Conservation (phyloP, 495 filamentous ascomycete genomes). For the Xanthoparmelia taractica region DNA sequence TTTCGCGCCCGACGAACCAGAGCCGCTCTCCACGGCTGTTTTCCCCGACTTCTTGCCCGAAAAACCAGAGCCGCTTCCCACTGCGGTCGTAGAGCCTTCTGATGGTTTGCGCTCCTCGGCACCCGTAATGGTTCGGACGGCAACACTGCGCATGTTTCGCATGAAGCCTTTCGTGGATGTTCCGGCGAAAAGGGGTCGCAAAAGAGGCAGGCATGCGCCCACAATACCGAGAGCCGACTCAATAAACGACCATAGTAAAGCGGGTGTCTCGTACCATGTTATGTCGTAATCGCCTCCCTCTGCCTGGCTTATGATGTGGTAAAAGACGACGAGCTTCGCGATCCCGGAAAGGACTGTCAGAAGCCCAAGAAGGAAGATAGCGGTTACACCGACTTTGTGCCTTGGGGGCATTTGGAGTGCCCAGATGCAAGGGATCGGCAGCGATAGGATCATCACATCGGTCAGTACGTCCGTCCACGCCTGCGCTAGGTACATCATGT, state of each 20-base stretch:
- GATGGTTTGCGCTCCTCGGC: background rate
- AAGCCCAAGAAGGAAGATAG: conserved; percentile 24
- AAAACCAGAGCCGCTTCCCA: background rate
- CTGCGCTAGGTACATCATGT: conserved; percentile 10
- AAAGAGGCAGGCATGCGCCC: conserved; percentile 38
- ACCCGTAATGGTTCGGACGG: conserved; percentile 1
- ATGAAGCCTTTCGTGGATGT: background rate
- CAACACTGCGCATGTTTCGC: conserved; percentile 6
- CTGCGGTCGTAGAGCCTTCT: conserved; percentile 5
- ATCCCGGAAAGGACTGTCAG: conserved; percentile 20
- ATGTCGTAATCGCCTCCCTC: background rate
- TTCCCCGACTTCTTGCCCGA: background rate
- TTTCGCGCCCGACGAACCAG: background rate
- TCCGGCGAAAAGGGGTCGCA: conserved; percentile 17
- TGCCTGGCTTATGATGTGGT: conserved; percentile 23
- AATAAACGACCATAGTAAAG: conserved; percentile 33
- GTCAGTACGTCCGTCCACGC: conserved; percentile 14
- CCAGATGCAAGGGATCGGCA: conserved; percentile 10
- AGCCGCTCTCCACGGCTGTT: background rate
- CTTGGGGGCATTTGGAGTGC: conserved; percentile 18
- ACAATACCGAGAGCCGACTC: conserved; percentile 39
- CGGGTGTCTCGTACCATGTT: conserved; percentile 20
- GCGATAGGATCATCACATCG: conserved; percentile 1
- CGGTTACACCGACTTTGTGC: conserved; percentile 19
- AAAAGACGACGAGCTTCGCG: conserved; percentile 9